Conservation (phyloP, 2,329 filamentous ascomycete genomes). For the Diaporthe sp. region DNA sequence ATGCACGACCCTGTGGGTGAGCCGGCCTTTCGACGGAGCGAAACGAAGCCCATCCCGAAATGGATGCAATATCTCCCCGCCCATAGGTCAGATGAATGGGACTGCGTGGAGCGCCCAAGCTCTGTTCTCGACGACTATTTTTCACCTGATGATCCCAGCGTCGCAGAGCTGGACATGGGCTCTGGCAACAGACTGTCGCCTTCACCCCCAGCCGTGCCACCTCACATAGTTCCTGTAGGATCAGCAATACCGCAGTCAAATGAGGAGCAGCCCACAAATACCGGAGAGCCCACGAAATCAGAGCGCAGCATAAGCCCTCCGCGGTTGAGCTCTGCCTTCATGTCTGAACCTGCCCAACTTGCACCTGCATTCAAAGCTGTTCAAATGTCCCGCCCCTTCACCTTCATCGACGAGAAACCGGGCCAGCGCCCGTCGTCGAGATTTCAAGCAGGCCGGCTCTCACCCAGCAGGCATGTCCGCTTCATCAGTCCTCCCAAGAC, state of each 20-base stretch:
- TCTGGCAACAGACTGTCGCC: neutral
- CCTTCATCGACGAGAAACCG: conserved; percentile 32
- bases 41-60: conserved; percentile 61
- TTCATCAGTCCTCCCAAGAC: conserved; percentile 13
- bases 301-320: neutral
- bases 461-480: conserved; percentile 27
- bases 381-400: conserved; percentile 26
- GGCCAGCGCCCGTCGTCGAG: conserved; percentile 29
- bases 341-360: neutral
- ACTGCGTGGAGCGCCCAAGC: conserved; percentile 3
- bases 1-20: conserved; percentile 59
- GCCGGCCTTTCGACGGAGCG: conserved; percentile 58
- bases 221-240: conserved; percentile 2
- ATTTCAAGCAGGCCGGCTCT: neutral
- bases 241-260: neutral
- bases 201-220: conserved; percentile 20
- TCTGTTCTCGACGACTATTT: conserved; percentile 33
- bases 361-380: neutral
- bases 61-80: conserved; percentile 53
- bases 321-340: neutral
- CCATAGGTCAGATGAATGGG: conserved; percentile 18
- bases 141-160: conserved; percentile 1
- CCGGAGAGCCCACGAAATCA: neutral
- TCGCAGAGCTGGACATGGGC: neutral
- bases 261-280: neutral